Evolutionary conservation across 2,329 filamentous ascomycete genomes (phyloP), one percentile per base, ranked within the genome.

Genomic region (Fusarium pilosicola): DNA sequence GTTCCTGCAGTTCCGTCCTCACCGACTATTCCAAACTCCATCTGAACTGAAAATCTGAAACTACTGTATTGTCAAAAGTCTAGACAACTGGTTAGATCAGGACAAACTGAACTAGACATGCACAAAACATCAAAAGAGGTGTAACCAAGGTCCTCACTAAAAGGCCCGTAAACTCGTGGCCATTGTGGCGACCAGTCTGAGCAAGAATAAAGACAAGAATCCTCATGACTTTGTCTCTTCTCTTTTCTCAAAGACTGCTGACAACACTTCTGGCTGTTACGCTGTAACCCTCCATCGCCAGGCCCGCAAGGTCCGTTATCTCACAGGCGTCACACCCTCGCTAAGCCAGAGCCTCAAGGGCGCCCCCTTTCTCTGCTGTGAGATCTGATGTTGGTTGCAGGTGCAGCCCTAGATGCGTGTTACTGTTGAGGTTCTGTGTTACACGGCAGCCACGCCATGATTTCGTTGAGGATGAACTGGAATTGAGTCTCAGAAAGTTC

Each of bases 1-100:
- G 76, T 77, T 75, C 76, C 74, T 78, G 73, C 68, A 74, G 71
- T 71, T 70, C 71, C 72, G 74, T 18, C 57, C 68, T 78, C 76
- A 78, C 76, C 76, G 76, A 78, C 76, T 73, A 70, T 70, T 69
- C 30, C 67, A 36, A 22, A 20, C 45, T 44, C 59, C 20, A 66
- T 49, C 39, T 68, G 58, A 64, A 63, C 56, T 58, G 71, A 74
- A 60, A 68, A 49, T 60, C 15, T 60, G 58, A 62, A 68, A 42
- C 55, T 57, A 68, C 26, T 42, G 46, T 67, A 71, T 32, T 38
- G 57, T 68, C 26, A n/a, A 39, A 48, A 71, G 56, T 51, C 45
- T 55, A 65, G 59, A 58, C 64, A 45, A 28, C n/a, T 65, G 28
- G 10, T 36, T 65, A 44, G 49, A 48, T 65, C 64, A 55, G 32